A percentile compares a stretch with the other conserved stretches of the same genome.
Conservation (phyloP, 768 basidiomycete species). For the Boletus fagicola region DNA sequence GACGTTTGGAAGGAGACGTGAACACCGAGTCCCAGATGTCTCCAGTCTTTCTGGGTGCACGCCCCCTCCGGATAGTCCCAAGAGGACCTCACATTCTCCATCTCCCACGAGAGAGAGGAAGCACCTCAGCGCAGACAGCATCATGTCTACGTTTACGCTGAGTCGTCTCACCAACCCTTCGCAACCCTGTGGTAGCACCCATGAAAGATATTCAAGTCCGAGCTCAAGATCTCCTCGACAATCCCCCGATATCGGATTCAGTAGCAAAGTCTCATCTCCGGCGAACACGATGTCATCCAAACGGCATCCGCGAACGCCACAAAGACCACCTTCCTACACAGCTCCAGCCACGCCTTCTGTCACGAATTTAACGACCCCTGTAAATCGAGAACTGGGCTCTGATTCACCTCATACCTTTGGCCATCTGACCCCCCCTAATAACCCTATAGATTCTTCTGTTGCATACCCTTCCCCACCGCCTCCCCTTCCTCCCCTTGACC, state of each 20-base stretch:
- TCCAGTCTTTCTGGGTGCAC: slow-evolving; percentile 14
- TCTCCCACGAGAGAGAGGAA: slow-evolving; percentile 19
- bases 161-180: slow-evolving; percentile 20
- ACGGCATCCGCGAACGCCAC: slow-evolving; percentile 28
- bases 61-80: slow-evolving; percentile 11
- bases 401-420: slow-evolving; percentile 46
- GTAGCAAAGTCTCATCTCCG: slow-evolving; percentile 33
- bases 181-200: slow-evolving; percentile 10
- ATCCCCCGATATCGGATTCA: slow-evolving; percentile 16
- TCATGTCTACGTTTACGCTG: slow-evolving; percentile 18
- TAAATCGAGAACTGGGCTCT: slow-evolving; percentile 17
- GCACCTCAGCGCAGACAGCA: slow-evolving; percentile 19
- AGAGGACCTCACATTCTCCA: slow-evolving; percentile 16
- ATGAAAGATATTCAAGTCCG: slow-evolving; percentile 10
- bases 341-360: slow-evolving; percentile 13
- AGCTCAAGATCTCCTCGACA: slow-evolving; percentile 19
- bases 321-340: slow-evolving; percentile 20
- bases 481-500: slow-evolving; percentile 55
- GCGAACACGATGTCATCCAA: slow-evolving; percentile 29
- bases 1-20: slow-evolving; percentile 35
- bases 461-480: slow-evolving; percentile 41
- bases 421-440: slow-evolving; percentile 34
- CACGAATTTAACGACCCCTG: slow-evolving; percentile 29
- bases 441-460: slow-evolving; percentile 20
- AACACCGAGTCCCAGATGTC: slow-evolving; percentile 14